A percentile compares a stretch with the other conserved stretches of the same genome.
Conservation (phyloP, 495 filamentous ascomycete genomes). For the Penicillium odoratum region DNA sequence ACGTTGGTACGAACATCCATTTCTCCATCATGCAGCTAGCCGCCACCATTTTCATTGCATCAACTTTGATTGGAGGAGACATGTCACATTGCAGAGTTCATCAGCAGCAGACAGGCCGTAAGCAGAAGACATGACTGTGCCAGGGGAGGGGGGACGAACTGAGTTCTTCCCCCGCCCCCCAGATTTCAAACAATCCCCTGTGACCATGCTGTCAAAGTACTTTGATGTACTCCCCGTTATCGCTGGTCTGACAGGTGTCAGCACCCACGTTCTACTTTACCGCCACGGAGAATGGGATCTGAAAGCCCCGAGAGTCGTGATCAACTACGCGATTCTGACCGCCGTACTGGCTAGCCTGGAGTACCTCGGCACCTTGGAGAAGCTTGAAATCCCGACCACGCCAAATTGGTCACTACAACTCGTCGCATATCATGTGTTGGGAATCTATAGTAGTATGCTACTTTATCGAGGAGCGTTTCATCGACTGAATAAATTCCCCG, state of each 20-base stretch:
- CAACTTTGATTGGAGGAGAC: background rate
- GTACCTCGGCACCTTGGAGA: background rate
- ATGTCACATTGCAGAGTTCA: background rate
- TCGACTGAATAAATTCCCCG: slow-evolving; percentile 36
- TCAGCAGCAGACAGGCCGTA: background rate
- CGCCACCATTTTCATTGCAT: background rate
- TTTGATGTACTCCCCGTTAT: background rate
- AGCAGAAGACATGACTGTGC: background rate
- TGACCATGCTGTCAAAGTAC: background rate
- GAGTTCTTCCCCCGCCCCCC: background rate
- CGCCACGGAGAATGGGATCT: slow-evolving; percentile 10
- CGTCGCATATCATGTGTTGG: slow-evolving; percentile 1
- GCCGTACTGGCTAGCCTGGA: background rate
- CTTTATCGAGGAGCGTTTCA: slow-evolving; percentile 37
- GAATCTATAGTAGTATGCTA: slow-evolving; percentile 28
- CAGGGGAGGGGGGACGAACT: background rate
- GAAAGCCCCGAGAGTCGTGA: background rate
- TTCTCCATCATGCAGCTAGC: background rate
- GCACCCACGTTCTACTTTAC: slow-evolving; percentile 1
- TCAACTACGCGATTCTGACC: background rate
- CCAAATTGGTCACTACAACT: background rate
- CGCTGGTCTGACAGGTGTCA: background rate
- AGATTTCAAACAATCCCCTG: background rate
- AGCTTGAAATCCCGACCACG: background rate
- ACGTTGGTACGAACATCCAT: no score